A percentile compares a stretch with the other conserved stretches of the same genome.
These are phyloP conservation scores for Eucalyptus microcorys DNA, from an alignment of 345 rosid species.

Conservation along the genomic window DNA sequence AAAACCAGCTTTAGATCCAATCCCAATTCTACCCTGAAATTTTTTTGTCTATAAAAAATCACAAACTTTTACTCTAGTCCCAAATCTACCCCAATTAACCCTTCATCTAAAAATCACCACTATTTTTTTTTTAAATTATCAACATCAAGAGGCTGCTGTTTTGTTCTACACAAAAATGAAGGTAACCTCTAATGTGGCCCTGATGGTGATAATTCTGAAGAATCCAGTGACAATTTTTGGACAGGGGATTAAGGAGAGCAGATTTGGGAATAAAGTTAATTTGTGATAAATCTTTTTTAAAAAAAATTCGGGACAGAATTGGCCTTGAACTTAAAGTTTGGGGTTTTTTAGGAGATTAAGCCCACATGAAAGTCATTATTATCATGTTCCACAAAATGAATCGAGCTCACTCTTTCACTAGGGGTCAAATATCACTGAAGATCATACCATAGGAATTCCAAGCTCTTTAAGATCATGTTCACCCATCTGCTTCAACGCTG, in stretches of 20 bases:
- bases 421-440: background rate
- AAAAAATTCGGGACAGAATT: background rate
- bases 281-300: background rate
- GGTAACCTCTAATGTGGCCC: background rate
- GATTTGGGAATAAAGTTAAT: background rate
- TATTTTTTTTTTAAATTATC: background rate
- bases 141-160: background rate
- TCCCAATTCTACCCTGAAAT: background rate
- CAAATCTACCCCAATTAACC: background rate
- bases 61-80: background rate
- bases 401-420: background rate
- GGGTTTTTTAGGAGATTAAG: background rate
- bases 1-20: background rate
- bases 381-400: background rate
- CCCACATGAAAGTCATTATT: background rate
- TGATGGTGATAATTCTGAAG: background rate
- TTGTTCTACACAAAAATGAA: background rate
- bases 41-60: background rate
- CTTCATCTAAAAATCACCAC: background rate
- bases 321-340: background rate
- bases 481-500: slow-evolving; percentile 84
- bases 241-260: background rate
- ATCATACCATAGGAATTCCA: slow-evolving; percentile 90
- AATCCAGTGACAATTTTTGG: background rate
- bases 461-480: slow-evolving; percentile 89